phyloP scores from a whole-genome alignment of 495 filamentous ascomycete genomes.

The Daldinia loculata region DNA sequence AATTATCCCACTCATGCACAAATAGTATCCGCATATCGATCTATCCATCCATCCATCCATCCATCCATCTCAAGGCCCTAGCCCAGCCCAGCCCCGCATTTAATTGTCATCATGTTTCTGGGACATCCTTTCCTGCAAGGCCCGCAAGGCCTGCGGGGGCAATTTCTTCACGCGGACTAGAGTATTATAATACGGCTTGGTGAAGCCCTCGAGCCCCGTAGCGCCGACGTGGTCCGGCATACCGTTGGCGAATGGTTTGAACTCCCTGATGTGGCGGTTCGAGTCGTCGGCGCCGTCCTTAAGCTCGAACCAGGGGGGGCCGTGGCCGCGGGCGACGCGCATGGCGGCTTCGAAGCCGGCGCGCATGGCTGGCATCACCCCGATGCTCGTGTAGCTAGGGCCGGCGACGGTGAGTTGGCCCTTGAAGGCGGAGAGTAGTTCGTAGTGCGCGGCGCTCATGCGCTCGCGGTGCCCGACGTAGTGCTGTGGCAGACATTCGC shows the following conservation, averaged over 20 bases:
- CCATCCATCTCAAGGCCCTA: too few relatives aligned
- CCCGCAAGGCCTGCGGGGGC: too few relatives aligned
- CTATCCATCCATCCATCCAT: too few relatives aligned
- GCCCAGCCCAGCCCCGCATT: too few relatives aligned
- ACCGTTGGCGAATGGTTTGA: not conserved
- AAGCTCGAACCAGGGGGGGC: constrained; percentile 27
- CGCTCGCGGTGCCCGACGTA: constrained; percentile 74
- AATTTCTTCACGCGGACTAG: not conserved
- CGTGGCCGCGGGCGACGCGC: constrained; percentile 41
- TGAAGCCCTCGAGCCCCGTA: constrained; percentile 50
- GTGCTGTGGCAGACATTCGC: constrained; percentile 90
- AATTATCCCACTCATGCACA: too few relatives aligned
- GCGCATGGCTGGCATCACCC: constrained; percentile 52
- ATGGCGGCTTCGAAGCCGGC: constrained; percentile 50
- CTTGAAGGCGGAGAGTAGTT: constrained; percentile 65
- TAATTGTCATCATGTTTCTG: not conserved
- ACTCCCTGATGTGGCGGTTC: not conserved
- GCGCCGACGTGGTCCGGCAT: constrained; percentile 39
- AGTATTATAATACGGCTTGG: not conserved
- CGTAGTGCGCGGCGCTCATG: constrained; percentile 65
- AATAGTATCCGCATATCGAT: too few relatives aligned
- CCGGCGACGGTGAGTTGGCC: constrained; percentile 79
- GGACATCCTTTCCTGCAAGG: too few relatives aligned
- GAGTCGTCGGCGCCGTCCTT: not conserved
- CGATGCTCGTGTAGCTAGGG: constrained; percentile 68